Conservation (phyloP, 2,329 filamentous ascomycete species). For the Cyphellophora europaea region DNA sequence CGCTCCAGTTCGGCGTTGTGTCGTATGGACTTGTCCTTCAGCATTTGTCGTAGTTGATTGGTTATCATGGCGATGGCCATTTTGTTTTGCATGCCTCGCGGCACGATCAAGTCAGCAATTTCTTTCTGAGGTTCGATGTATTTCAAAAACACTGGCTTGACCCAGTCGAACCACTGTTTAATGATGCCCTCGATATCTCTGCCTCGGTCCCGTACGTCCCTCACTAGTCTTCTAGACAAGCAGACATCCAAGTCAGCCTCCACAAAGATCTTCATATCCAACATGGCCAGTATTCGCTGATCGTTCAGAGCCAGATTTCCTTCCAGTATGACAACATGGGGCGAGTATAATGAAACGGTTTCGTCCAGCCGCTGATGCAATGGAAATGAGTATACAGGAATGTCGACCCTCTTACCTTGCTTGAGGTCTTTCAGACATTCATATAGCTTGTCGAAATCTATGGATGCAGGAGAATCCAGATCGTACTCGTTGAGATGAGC, state of each 20-base stretch:
- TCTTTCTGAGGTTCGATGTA: conserved; percentile 88
- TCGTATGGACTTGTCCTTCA: conserved; percentile 73
- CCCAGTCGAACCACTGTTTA: conserved; percentile 94
- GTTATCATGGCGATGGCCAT: conserved; percentile 91
- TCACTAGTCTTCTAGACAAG: conserved; percentile 72
- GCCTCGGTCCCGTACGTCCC: conserved; percentile 82
- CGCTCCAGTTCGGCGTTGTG: conserved; percentile 72
- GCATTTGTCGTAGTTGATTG: conserved; percentile 80
- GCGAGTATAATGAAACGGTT: conserved; percentile 87
- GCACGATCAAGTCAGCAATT: conserved; percentile 73
- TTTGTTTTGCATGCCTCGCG: conserved; percentile 85
- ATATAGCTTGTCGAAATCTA: conserved; percentile 87
- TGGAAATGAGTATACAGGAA: conserved; percentile 90
- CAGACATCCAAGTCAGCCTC: conserved; percentile 94
- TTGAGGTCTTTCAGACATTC: conserved; percentile 76
- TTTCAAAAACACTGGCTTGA: conserved; percentile 94
- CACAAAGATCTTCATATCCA: conserved; percentile 97
- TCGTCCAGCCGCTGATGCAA: conserved; percentile 72
- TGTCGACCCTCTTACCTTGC: conserved; percentile 64
- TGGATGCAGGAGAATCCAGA: conserved; percentile 87
- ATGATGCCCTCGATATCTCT: conserved; percentile 91
- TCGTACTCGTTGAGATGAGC: conserved; percentile 91
- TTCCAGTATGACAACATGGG: conserved; percentile 89
- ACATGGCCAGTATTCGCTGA: conserved; percentile 67
- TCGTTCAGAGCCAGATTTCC: conserved; percentile 95